phyloP scores from a whole-genome alignment of 768 basidiomycete genomes.

The Suillus tomentosus region DNA sequence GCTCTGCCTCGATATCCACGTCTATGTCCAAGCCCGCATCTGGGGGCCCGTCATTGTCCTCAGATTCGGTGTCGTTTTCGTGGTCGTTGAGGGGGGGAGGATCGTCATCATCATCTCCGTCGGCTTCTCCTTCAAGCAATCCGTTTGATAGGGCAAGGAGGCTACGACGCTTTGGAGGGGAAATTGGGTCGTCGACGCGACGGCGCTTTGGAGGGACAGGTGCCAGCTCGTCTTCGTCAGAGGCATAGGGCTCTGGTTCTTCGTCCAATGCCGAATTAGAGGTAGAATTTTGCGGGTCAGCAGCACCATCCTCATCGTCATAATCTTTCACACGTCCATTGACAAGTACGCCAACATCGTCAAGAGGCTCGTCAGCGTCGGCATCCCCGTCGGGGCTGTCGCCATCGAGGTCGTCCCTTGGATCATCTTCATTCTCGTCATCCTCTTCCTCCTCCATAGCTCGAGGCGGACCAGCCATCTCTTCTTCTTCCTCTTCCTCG shows the following conservation, averaged over 20 bases:
- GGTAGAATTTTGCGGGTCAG: constrained; percentile 11
- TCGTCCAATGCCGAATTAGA: constrained; percentile 9
- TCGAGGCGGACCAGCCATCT: constrained; percentile 46
- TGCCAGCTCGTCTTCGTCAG: constrained; percentile 9
- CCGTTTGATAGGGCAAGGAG: not conserved
- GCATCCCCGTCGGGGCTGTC: constrained; percentile 19
- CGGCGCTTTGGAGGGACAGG: constrained; percentile 2
- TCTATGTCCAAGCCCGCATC: constrained; percentile 25
- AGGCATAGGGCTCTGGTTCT: constrained; percentile 11
- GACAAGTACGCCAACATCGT: not conserved
- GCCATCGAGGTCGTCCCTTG: constrained; percentile 19
- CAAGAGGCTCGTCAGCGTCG: constrained; percentile 9
- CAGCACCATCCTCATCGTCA: constrained; percentile 18
- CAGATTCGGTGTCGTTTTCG: constrained; percentile 34
- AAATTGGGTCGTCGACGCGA: not conserved
- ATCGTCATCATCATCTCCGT: constrained; percentile 23
- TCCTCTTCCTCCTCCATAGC: constrained; percentile 69
- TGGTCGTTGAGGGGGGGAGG: constrained; percentile 11
- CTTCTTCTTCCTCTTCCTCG: constrained; percentile 44
- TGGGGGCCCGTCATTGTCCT: constrained; percentile 24
- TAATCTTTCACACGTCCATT: constrained; percentile 19
- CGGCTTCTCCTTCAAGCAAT: constrained; percentile 11
- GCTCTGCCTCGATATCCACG: constrained; percentile 20
- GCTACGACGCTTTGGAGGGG: constrained; percentile 4
- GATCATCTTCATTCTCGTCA: constrained; percentile 22